These are phyloP conservation scores for Cordyceps tenuipes DNA, from an alignment of 2,329 filamentous ascomycete species.

Conservation along the genomic window DNA sequence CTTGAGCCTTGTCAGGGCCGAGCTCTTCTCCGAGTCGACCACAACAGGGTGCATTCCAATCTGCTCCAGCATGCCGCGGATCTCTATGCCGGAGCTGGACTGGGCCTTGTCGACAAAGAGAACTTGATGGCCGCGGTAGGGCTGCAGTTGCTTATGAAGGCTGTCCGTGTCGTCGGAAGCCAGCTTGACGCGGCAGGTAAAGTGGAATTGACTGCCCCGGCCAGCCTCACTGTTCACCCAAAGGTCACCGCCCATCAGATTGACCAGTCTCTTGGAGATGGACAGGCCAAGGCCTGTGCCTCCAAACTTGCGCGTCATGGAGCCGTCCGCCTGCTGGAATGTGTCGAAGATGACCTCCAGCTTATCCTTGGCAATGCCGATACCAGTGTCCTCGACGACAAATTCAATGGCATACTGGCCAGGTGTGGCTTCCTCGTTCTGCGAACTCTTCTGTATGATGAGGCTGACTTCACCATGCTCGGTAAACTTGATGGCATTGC, in stretches of 20 bases:
- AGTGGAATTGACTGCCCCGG: conserved; percentile 89
- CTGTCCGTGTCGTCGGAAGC: conserved; percentile 69
- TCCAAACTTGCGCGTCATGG: conserved; percentile 91
- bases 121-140: conserved; percentile 88
- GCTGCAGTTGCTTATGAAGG: conserved; percentile 74
- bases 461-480: conserved; percentile 94
- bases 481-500: conserved; percentile 98
- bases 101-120: conserved; percentile 90
- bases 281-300: conserved; percentile 89
- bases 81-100: conserved; percentile 67
- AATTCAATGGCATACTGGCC: conserved; percentile 93
- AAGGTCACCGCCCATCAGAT: conserved; percentile 90
- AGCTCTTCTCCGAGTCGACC: conserved; percentile 69
- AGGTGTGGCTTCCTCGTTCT: conserved; percentile 53
- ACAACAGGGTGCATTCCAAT: conserved; percentile 77
- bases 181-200: conserved; percentile 84
- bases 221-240: conserved; percentile 93
- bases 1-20: conserved; percentile 44
- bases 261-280: conserved; percentile 90
- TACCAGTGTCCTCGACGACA: conserved; percentile 90
- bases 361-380: conserved; percentile 92
- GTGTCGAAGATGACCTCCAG: conserved; percentile 97
- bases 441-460: conserved; percentile 64
- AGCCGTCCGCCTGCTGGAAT: conserved; percentile 96
- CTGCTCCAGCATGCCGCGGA: conserved; percentile 67